These are phyloP conservation scores for Volvox africanus DNA, from an alignment of 139 green algal genomes.

Conservation along the genomic window DNA sequence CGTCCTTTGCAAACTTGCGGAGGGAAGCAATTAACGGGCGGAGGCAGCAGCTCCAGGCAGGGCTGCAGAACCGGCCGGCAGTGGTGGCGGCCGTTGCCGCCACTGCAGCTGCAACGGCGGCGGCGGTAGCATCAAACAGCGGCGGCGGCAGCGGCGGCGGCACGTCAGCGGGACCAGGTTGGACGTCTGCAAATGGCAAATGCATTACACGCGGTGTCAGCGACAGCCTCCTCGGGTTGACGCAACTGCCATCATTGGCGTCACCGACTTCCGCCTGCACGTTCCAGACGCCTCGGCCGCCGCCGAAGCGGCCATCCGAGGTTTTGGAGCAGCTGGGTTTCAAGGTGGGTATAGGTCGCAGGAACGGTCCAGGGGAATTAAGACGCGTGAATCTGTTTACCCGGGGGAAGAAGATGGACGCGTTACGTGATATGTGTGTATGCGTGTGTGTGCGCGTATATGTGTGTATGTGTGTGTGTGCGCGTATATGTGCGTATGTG, in stretches of 20 bases:
- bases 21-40: background rate
- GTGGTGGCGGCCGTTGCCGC: background rate
- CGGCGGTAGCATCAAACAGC: background rate
- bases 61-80: background rate
- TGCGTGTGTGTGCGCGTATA: background rate
- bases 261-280: background rate
- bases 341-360: background rate
- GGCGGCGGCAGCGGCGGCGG: background rate
- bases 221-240: background rate
- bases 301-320: slow-evolving; percentile 8
- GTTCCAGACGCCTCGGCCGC: background rate
- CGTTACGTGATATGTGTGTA: too few species aligned
- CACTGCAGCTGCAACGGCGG: background rate
- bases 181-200: too few species aligned
- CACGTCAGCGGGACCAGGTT: background rate
- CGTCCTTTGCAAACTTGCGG: slow-evolving; percentile 18
- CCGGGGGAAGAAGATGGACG: background rate
- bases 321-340: slow-evolving; percentile 26
- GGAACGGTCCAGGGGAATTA: background rate
- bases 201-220: background rate
- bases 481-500: background rate
- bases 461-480: background rate
- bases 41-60: background rate
- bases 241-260: background rate
- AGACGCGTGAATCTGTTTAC: background rate